Evolutionary conservation across 2,329 filamentous ascomycete species (phyloP).

Genomic region (Ophiostoma sp.): DNA sequence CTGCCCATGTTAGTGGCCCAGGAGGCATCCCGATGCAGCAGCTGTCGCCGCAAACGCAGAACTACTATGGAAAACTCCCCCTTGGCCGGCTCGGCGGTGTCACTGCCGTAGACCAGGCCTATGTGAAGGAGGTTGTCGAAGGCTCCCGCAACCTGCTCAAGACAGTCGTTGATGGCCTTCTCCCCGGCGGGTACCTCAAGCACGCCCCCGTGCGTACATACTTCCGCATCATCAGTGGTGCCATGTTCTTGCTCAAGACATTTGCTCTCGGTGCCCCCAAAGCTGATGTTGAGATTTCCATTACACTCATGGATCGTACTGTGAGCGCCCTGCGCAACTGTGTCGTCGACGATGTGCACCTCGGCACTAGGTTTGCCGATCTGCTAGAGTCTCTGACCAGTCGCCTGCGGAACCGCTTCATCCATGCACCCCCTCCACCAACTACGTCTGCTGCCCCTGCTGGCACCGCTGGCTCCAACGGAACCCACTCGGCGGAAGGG

Average conservation of each 20-base stretch:
- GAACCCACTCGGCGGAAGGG: neutral
- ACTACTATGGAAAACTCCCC: slow-evolving; percentile 59
- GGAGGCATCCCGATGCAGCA: slow-evolving; percentile 29
- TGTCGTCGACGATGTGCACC: slow-evolving; percentile 78
- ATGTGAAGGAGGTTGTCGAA: slow-evolving; percentile 70
- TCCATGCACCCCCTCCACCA: slow-evolving; percentile 52
- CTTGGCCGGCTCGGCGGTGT: slow-evolving; percentile 60
- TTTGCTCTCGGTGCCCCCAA: slow-evolving; percentile 76
- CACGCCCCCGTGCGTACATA: slow-evolving; percentile 80
- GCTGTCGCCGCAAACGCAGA: slow-evolving; percentile 59
- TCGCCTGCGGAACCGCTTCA: slow-evolving; percentile 68
- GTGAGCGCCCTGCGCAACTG: slow-evolving; percentile 69
- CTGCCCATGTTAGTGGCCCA: neutral
- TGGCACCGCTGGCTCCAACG: slow-evolving; percentile 13
- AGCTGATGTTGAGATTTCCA: slow-evolving; percentile 69
- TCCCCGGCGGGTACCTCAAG: slow-evolving; percentile 69
- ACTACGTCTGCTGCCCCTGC: slow-evolving; percentile 13
- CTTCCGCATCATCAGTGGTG: slow-evolving; percentile 78
- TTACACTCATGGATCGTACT: slow-evolving; percentile 67
- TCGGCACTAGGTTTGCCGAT: slow-evolving; percentile 78
- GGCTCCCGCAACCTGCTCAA: slow-evolving; percentile 70
- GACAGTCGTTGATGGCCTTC: slow-evolving; percentile 69
- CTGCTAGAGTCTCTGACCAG: slow-evolving; percentile 73
- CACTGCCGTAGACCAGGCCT: slow-evolving; percentile 62
- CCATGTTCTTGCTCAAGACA: slow-evolving; percentile 79